Conservation (phyloP, 2,329 filamentous ascomycete species). For the Fusarium acutatum region DNA sequence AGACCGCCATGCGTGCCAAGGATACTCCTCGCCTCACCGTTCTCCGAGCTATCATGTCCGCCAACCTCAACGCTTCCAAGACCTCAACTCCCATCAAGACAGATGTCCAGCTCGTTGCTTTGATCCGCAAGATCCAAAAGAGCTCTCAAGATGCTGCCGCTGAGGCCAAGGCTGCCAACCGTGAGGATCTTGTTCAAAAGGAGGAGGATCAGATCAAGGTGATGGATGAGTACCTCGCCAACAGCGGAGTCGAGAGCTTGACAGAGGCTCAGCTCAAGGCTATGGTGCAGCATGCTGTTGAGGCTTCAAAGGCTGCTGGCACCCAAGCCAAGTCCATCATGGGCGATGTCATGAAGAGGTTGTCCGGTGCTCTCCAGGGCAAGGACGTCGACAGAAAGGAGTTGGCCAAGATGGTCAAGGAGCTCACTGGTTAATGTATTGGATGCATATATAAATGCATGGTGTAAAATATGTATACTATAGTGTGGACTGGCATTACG, state of each 20-base stretch:
- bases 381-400: constrained; percentile 71
- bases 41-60: constrained; percentile 72
- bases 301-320: constrained; percentile 58
- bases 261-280: constrained; percentile 65
- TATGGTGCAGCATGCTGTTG: constrained; percentile 61
- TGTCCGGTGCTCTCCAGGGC: constrained; percentile 65
- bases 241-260: constrained; percentile 67
- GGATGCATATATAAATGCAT: not conserved
- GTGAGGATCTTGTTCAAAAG: constrained; percentile 75
- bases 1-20: constrained; percentile 72
- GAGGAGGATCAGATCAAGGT: constrained; percentile 73
- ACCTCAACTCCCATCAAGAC: constrained; percentile 73
- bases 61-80: constrained; percentile 80
- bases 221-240: constrained; percentile 70
- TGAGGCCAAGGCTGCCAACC: constrained; percentile 70
- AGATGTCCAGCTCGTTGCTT: constrained; percentile 72
- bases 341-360: constrained; percentile 70
- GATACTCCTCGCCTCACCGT: constrained; percentile 72
- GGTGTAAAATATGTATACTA: constrained; percentile 42
- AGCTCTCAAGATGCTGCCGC: constrained; percentile 65
- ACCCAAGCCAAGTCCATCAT: constrained; percentile 56
- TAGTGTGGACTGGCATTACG: constrained; percentile 1
- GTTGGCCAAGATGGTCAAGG: constrained; percentile 69
- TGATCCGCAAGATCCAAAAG: constrained; percentile 72
- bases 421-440: constrained; percentile 43